Evolutionary conservation across 208 protist species (phyloP).

Genomic region (Crithidia fasciculata): DNA sequence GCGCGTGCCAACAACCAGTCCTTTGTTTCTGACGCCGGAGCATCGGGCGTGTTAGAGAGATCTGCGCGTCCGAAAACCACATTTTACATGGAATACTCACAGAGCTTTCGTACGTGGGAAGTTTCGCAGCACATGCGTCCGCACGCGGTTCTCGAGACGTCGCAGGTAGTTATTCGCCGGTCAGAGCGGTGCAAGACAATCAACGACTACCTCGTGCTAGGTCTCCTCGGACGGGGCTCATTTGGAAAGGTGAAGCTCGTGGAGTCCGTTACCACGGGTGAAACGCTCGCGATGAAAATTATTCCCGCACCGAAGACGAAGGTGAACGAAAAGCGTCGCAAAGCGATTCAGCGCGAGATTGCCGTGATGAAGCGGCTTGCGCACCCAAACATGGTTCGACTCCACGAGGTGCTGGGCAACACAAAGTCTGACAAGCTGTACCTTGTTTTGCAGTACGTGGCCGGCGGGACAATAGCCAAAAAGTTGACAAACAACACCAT

Average conservation of each 20-base stretch:
- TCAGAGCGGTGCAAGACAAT: slow-evolving; percentile 48
- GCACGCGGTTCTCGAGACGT: slow-evolving; percentile 28
- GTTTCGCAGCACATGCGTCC: slow-evolving; percentile 1
- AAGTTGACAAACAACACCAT: slow-evolving; percentile 14
- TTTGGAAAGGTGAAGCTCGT: slow-evolving; percentile 96
- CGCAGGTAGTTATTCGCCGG: slow-evolving; percentile 15
- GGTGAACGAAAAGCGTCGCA: slow-evolving; percentile 1
- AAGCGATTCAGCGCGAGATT: slow-evolving; percentile 55
- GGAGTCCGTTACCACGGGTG: slow-evolving; percentile 52
- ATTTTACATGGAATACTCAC: background rate
- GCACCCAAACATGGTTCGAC: slow-evolving; percentile 83
- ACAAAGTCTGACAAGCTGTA: slow-evolving; percentile 67
- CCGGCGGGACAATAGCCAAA: slow-evolving; percentile 42
- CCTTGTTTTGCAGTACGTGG: slow-evolving; percentile 80
- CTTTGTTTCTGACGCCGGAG: background rate
- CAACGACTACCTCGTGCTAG: slow-evolving; percentile 71
- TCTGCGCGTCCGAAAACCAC: background rate
- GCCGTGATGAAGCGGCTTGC: slow-evolving; percentile 88
- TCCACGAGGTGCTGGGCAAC: slow-evolving; percentile 95
- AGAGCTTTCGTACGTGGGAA: slow-evolving; percentile 11
- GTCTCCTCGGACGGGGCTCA: slow-evolving; percentile 92
- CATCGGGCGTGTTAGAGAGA: background rate
- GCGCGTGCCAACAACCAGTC: background rate
- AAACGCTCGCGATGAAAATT: slow-evolving; percentile 73
- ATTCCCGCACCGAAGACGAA: slow-evolving; percentile 29